Evolutionary conservation across 2,329 filamentous ascomycete species (phyloP).

Genomic region (Colletotrichum liaoningense): DNA sequence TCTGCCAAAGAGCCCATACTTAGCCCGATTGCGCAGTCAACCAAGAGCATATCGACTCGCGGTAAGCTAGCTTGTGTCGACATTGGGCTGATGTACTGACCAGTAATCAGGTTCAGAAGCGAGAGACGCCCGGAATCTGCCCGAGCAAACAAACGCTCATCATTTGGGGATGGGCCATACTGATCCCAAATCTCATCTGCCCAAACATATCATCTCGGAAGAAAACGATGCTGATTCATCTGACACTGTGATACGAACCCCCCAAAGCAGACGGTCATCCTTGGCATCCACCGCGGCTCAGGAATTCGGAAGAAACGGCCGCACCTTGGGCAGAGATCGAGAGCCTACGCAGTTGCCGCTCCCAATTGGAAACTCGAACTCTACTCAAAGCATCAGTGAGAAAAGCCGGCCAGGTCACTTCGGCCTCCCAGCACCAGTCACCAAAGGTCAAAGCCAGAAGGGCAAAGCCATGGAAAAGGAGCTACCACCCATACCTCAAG

Average conservation of each 20-base stretch:
- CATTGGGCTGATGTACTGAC: background rate
- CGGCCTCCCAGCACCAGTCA: background rate
- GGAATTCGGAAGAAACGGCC: background rate
- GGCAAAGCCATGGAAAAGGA: background rate
- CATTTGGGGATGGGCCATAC: conserved; percentile 18
- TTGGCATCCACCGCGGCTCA: background rate
- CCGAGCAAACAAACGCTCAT: conserved; percentile 24
- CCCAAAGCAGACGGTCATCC: conserved; percentile 40
- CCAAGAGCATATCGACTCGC: background rate
- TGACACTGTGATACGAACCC: conserved; percentile 52
- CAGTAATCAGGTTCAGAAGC: background rate
- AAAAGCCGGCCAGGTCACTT: background rate
- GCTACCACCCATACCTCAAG: background rate
- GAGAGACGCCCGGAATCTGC: background rate
- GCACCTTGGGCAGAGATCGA: background rate
- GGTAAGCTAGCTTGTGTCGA: conserved; percentile 28
- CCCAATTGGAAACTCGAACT: background rate
- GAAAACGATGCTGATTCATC: conserved; percentile 42
- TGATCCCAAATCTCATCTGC: conserved; percentile 17
- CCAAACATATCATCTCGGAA: conserved; percentile 18
- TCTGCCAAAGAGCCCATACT: conserved; percentile 61
- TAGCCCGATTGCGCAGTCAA: conserved; percentile 61
- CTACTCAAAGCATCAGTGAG: background rate
- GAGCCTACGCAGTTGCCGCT: background rate
- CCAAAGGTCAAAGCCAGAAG: background rate